Conservation (phyloP, 1,139 yeast species). For the Entelexis sorbosivorans region DNA sequence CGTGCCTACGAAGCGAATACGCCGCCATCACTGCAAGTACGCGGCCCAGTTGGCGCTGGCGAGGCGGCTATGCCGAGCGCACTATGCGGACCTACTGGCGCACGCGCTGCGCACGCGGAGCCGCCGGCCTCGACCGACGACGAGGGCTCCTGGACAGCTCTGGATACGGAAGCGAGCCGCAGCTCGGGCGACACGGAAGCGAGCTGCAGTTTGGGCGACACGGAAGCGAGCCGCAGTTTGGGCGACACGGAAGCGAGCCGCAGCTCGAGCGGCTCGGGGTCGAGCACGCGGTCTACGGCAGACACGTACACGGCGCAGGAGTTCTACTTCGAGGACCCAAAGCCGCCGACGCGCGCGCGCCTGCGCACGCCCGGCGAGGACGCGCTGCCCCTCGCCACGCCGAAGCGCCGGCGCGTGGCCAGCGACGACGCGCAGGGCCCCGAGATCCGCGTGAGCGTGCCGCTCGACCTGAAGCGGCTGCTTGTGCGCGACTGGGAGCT, state of each 20-base stretch:
- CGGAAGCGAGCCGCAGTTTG: neutral
- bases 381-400: neutral
- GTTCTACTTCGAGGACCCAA: slow-evolving; percentile 4
- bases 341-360: neutral
- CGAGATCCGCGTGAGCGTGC: slow-evolving; percentile 47
- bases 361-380: neutral
- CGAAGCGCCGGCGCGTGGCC: slow-evolving; percentile 30
- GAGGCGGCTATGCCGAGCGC: too few species aligned
- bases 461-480: slow-evolving; percentile 54
- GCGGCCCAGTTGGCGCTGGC: too few species aligned
- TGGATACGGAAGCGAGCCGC: too few species aligned
- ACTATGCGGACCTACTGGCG: too few species aligned
- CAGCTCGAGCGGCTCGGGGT: neutral
- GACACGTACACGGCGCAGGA: neutral
- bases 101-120: too few species aligned
- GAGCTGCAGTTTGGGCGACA: too few species aligned
- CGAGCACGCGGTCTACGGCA: neutral
- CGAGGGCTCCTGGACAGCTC: neutral
- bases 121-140: neutral
- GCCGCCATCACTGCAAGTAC: too few species aligned
- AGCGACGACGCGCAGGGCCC: slow-evolving; percentile 29
- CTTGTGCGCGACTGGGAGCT: slow-evolving; percentile 91
- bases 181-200: too few species aligned
- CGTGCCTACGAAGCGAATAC: neutral
- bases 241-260: neutral